Evolutionary conservation across 441 rosid genomes (phyloP).

Genomic region (Populus trichocarpa): DNA sequence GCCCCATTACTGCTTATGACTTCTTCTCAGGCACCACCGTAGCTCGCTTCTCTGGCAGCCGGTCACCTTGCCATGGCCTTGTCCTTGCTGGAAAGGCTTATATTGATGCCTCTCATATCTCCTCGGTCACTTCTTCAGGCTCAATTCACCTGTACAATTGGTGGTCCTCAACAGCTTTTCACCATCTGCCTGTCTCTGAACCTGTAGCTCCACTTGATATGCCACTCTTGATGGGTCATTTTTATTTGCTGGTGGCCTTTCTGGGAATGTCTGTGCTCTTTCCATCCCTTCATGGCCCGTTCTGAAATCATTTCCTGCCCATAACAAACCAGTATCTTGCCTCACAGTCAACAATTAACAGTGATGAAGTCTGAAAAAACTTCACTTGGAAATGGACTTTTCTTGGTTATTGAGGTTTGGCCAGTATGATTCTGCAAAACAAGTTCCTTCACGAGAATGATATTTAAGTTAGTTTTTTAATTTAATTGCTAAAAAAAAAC

Average conservation of each 20-base stretch:
- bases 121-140: conserved; percentile 31
- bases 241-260: conserved; percentile 46
- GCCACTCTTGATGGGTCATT: conserved; percentile 31
- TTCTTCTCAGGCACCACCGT: too few species aligned
- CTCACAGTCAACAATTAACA: conserved; percentile 17
- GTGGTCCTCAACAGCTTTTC: conserved; percentile 39
- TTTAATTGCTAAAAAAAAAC: too few species aligned
- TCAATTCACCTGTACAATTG: conserved; percentile 45
- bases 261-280: conserved; percentile 29
- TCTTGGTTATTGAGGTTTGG: too few species aligned
- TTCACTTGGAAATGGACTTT: too few species aligned
- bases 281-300: conserved; percentile 36
- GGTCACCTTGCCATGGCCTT: conserved; percentile 45
- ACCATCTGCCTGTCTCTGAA: conserved; percentile 40
- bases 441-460: too few species aligned
- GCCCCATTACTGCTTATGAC: conserved; percentile 41
- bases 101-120: conserved; percentile 46
- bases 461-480: too few species aligned
- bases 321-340: conserved; percentile 37
- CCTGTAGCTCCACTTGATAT: conserved; percentile 38
- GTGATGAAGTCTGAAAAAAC: conserved; percentile 11
- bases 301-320: conserved; percentile 29
- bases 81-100: conserved; percentile 28
- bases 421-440: too few species aligned
- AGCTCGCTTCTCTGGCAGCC: conserved; percentile 35